Evolutionary conservation across 257 asterid species (phyloP), one percentile per base, ranked within the genome.

Genomic region (Solanum sejunctum): DNA sequence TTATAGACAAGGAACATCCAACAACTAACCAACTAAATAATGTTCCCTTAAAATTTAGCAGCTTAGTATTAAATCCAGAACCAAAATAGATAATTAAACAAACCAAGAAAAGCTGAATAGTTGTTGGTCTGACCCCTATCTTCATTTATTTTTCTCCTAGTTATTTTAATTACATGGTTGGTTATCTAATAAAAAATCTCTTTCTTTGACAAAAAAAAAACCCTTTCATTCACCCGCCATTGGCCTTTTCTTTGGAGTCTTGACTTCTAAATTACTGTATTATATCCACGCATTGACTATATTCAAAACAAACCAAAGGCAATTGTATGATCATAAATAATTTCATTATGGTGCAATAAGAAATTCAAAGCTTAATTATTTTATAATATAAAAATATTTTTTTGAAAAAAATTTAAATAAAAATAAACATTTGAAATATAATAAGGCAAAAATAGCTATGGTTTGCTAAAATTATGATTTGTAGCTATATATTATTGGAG

Each of bases 171-270:
- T 77, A 51, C 47, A 26, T 8, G 26, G 64, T 77, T 77, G 82
- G 64, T 52, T 52, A 51, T 26, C 82, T 77, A 77, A 77, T 52
- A n/a, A 26, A 51, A 10, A 26, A 63, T 49, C 45, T 45, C 39
- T 36, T 36, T 4, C 6, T 36, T 36, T 36, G 39, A 36, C 0
- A 36, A 36, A 36, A 36, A 36, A 36, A 36, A 36, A 8, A 72
- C 67, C 67, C 87, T 85, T 2, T 43, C 58, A 66, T 36, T 63
- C 36, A 52, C 82, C 84, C 81, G 9, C 23, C 77, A 69, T 83
- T 86, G 87, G 85, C 88, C 70, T 85, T 11, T 60, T 85, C 81
- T 78, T 79, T 84, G 82, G 81, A 57, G 81, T 82, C 71, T 58
- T 23, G 71, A 51, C 83, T 18, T 52, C 79, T 57, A 41, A 55